phyloP scores from a whole-genome alignment of 2,329 filamentous ascomycete genomes.

The Alternaria atra region DNA sequence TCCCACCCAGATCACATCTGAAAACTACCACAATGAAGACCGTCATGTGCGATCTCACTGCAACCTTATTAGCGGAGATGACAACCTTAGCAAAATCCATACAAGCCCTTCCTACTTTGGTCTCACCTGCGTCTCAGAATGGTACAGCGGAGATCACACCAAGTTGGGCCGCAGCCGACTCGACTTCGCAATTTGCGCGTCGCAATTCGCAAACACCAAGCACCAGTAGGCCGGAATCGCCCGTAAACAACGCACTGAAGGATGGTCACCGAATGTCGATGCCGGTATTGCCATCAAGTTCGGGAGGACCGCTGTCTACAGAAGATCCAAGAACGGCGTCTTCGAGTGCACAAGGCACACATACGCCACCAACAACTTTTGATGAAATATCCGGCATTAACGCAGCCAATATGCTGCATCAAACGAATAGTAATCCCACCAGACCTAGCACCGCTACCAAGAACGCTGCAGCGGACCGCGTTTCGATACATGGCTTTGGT shows the following conservation, averaged over 20 bases:
- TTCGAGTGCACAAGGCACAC: constrained; percentile 37
- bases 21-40: constrained; percentile 73
- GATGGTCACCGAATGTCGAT: constrained; percentile 79
- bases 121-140: constrained; percentile 53
- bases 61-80: constrained; percentile 58
- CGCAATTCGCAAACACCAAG: constrained; percentile 45
- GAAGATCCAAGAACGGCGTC: constrained; percentile 42
- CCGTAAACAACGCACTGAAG: constrained; percentile 61
- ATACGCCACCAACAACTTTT: constrained; percentile 61
- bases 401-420: constrained; percentile 52
- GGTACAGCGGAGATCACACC: constrained; percentile 38
- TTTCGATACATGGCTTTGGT: constrained; percentile 71
- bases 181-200: constrained; percentile 33
- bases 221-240: constrained; percentile 42
- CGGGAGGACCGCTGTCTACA: constrained; percentile 30
- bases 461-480: constrained; percentile 68
- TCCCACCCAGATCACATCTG: constrained; percentile 74
- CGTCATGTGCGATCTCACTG: constrained; percentile 57
- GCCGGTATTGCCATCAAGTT: constrained; percentile 66
- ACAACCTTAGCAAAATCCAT: constrained; percentile 59
- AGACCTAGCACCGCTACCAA: constrained; percentile 58
- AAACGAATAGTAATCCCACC: constrained; percentile 43
- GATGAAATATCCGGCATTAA: constrained; percentile 51
- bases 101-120: constrained; percentile 70
- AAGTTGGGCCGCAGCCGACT: constrained; percentile 43